Evolutionary conservation across 163 green algal species (phyloP).

Genomic region (Prototheca cutis): DNA sequence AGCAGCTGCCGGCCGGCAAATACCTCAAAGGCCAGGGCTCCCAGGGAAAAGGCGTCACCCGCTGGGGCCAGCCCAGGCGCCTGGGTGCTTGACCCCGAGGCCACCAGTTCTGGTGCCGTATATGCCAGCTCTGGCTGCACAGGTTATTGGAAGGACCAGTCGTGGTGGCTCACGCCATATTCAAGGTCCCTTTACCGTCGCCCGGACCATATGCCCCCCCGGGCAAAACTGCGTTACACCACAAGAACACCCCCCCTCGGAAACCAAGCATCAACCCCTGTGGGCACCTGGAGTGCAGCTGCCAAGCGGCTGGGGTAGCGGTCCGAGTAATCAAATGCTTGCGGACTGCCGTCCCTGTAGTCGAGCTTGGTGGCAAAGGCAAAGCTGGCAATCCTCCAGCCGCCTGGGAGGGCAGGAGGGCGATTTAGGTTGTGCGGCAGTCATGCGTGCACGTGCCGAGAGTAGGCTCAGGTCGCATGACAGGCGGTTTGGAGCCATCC

Average conservation of each 20-base stretch:
- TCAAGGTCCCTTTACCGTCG: too few species aligned
- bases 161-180: too few species aligned
- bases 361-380: slow-evolving; percentile 5
- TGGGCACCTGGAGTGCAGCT: not conserved
- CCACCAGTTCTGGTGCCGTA: slow-evolving; percentile 60
- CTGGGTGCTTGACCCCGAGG: slow-evolving; percentile 2
- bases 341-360: not conserved
- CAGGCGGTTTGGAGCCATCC: too few species aligned
- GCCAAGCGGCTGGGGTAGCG: not conserved
- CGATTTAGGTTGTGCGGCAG: too few species aligned
- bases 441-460: too few species aligned
- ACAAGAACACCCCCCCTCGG: too few species aligned
- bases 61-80: slow-evolving; percentile 10
- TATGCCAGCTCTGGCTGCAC: slow-evolving; percentile 62
- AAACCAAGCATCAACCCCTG: too few species aligned
- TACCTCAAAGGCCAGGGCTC: slow-evolving; percentile 38
- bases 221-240: too few species aligned
- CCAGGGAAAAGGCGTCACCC: slow-evolving; percentile 66
- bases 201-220: too few species aligned
- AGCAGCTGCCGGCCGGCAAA: slow-evolving; percentile 25
- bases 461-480: too few species aligned
- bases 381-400: slow-evolving; percentile 65
- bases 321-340: slow-evolving; percentile 21
- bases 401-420: slow-evolving; percentile 24
- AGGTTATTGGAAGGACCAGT: too few species aligned